Percentiles rank a stretch among this genome's conserved stretches.
These are phyloP conservation scores for Pseudopithomyces maydicus DNA, from an alignment of 2,329 filamentous ascomycete genomes.

Conservation along the genomic window DNA sequence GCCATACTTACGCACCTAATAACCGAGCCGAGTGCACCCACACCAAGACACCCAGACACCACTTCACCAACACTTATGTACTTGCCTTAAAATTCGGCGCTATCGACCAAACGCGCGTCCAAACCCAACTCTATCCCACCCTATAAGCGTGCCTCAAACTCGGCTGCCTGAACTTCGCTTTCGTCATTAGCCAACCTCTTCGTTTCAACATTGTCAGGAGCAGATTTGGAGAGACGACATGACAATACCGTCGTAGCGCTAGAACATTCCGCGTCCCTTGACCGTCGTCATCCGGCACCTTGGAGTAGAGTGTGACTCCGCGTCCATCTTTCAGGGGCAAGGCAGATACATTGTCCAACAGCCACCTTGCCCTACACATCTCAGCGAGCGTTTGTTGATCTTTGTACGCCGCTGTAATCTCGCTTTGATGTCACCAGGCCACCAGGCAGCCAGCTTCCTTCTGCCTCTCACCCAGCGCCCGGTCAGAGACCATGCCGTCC, in stretches of 20 bases:
- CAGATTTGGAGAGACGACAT: neutral
- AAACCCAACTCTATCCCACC: conserved; percentile 37
- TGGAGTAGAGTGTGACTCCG: conserved; percentile 1
- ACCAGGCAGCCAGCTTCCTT: conserved; percentile 1
- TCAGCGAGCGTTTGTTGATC: neutral
- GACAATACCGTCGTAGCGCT: neutral
- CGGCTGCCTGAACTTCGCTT: conserved; percentile 23
- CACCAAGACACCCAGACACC: neutral
- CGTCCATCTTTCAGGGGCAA: neutral
- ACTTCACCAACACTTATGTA: conserved; percentile 8
- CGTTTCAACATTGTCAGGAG: neutral
- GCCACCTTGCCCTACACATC: neutral
- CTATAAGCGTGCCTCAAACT: conserved; percentile 26
- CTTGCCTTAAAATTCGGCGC: conserved; percentile 1
- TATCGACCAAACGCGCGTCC: conserved; percentile 16
- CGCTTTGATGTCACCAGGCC: conserved; percentile 1
- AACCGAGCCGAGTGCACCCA: neutral
- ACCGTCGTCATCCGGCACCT: neutral
- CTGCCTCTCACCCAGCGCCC: neutral
- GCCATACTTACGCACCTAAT: neutral
- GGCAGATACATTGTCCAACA: no score
- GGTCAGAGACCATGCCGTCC: neutral
- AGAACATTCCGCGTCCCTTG: neutral
- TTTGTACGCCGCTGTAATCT: neutral
- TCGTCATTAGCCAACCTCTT: neutral